Conservation (phyloP, 768 basidiomycete genomes). For the Leccinellum rugosiceps region DNA sequence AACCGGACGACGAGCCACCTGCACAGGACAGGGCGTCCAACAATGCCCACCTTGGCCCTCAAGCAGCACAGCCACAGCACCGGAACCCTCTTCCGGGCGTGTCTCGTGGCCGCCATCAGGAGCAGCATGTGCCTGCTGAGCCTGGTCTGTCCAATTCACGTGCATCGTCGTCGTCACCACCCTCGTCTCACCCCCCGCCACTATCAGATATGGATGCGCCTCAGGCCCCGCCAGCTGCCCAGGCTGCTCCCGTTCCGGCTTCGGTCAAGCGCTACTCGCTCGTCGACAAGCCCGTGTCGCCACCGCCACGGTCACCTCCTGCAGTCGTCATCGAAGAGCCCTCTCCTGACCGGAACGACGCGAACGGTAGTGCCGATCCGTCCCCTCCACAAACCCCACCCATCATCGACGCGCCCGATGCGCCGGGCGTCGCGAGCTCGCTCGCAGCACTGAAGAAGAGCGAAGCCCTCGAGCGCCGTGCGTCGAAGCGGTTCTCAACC, state of each 20-base stretch:
- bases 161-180: slow-evolving; percentile 16
- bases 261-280: slow-evolving; percentile 78
- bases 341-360: slow-evolving; percentile 21
- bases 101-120: slow-evolving; percentile 1
- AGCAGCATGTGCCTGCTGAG: slow-evolving; percentile 12
- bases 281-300: slow-evolving; percentile 60
- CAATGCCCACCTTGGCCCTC: slow-evolving; percentile 15
- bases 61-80: slow-evolving; percentile 12
- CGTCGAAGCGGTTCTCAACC: slow-evolving; percentile 92
- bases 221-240: slow-evolving; percentile 26
- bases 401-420: slow-evolving; percentile 34
- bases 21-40: neutral
- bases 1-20: slow-evolving; percentile 31
- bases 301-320: slow-evolving; percentile 40
- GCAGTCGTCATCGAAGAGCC: slow-evolving; percentile 45
- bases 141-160: slow-evolving; percentile 3
- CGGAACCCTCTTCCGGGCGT: slow-evolving; percentile 13
- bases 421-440: slow-evolving; percentile 71
- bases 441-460: slow-evolving; percentile 86
- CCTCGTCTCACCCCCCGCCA: neutral
- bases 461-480: slow-evolving; percentile 84
- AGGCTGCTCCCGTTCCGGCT: slow-evolving; percentile 46
- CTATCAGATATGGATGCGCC: slow-evolving; percentile 25
- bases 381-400: slow-evolving; percentile 39
- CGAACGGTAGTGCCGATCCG: slow-evolving; percentile 22